A percentile compares a stretch with the other conserved stretches of the same genome.
phyloP scores from a whole-genome alignment of 306 rosid species.

The Trichosanthes cucumerina region DNA sequence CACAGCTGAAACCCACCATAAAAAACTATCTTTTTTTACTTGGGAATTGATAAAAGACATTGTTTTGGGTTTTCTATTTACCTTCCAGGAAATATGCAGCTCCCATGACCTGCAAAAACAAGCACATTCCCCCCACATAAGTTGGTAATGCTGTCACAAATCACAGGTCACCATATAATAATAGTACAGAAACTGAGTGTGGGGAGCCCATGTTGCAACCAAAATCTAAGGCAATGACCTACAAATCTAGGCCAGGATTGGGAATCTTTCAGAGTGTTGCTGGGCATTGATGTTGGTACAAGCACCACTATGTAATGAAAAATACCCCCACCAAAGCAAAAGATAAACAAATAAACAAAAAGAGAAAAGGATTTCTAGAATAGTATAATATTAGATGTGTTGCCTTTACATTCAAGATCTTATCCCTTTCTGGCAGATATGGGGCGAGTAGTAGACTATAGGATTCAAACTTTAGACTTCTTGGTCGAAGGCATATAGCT shows the following conservation, averaged over 20 bases:
- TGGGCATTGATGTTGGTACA: not conserved
- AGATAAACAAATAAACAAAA: not conserved
- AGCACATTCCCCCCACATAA: slow-evolving; percentile 37
- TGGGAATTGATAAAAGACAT: slow-evolving; percentile 1
- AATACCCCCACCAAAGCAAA: not conserved
- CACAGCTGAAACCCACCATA: not conserved
- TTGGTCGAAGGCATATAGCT: too few relatives aligned
- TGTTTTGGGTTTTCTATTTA: slow-evolving; percentile 19
- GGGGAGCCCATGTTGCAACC: slow-evolving; percentile 36
- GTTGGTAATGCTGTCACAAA: slow-evolving; percentile 8
- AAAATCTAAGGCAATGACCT: not conserved
- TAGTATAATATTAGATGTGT: not conserved
- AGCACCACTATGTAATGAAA: not conserved
- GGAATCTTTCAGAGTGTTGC: slow-evolving; percentile 1
- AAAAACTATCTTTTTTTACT: not conserved
- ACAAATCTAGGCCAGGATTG: not conserved
- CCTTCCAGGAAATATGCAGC: slow-evolving; percentile 90
- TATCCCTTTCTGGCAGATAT: not conserved
- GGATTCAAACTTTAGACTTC: not conserved
- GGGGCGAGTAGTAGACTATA: not conserved
- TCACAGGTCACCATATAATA: slow-evolving; percentile 5
- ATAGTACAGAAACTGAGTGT: not conserved
- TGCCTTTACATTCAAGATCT: not conserved
- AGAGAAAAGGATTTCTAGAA: not conserved
- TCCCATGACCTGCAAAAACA: slow-evolving; percentile 66